Evolutionary conservation across 495 filamentous ascomycete genomes (phyloP).

Genomic region (Penicillium daleae): DNA sequence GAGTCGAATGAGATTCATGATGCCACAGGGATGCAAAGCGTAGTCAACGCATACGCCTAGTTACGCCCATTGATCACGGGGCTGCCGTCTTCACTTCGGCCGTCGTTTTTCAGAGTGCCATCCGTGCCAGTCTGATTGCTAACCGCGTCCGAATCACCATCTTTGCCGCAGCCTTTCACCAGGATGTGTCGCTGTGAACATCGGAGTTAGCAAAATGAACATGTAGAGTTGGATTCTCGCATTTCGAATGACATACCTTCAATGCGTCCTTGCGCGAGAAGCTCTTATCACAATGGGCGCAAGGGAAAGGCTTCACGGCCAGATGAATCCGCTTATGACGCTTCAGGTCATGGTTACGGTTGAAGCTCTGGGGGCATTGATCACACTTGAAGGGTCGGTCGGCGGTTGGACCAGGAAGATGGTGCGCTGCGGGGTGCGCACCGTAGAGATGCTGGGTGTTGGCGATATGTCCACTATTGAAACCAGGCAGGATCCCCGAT

Average conservation of each 20-base stretch:
- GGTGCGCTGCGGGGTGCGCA: conserved; percentile 47
- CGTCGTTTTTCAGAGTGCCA: conserved; percentile 25
- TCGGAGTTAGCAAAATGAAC: conserved; percentile 15
- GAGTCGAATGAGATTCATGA: conserved; percentile 5
- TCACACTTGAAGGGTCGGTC: conserved; percentile 97
- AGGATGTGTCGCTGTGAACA: conserved; percentile 79
- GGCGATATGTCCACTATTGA: conserved; percentile 61
- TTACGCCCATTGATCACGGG: conserved; percentile 28
- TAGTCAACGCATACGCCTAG: conserved; percentile 9
- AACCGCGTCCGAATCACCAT: conserved; percentile 33
- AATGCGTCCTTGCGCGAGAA: conserved; percentile 96
- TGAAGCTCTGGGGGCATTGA: conserved; percentile 89
- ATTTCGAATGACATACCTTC: conserved; percentile 65
- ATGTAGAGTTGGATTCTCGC: neutral
- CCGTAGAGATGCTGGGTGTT: conserved; percentile 61
- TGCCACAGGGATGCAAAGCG: conserved; percentile 21
- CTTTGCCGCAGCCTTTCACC: conserved; percentile 87
- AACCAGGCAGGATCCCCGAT: conserved; percentile 49
- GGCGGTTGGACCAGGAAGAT: conserved; percentile 53
- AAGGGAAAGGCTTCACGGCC: conserved; percentile 94
- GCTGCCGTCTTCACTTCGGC: conserved; percentile 32
- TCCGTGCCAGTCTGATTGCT: conserved; percentile 15
- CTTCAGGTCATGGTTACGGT: conserved; percentile 95
- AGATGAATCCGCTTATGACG: conserved; percentile 94
- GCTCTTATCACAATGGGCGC: conserved; percentile 90